Percentiles rank a stretch among this genome's conserved stretches.
phyloP scores from a whole-genome alignment of 78 protist genomes.

The Monosiga brevicollis region DNA sequence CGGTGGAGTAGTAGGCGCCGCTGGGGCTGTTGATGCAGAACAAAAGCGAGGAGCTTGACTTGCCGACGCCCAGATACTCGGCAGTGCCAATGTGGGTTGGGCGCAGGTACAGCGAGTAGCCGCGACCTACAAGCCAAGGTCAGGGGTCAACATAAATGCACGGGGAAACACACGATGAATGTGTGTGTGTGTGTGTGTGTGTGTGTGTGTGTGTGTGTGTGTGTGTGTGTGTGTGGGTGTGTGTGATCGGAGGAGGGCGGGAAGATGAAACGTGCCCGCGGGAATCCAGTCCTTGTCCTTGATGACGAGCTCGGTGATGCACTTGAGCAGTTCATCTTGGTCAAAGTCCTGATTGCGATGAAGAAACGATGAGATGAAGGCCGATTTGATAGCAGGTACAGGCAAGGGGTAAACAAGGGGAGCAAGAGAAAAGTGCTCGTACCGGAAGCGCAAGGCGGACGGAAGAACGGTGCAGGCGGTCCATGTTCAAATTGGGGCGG shows the following conservation, averaged over 20 bases:
- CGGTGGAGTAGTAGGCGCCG: slow-evolving; percentile 93
- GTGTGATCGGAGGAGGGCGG: not conserved
- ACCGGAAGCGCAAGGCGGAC: slow-evolving; percentile 80
- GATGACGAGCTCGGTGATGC: not conserved
- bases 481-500: slow-evolving; percentile 89
- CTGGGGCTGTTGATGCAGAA: slow-evolving; percentile 76
- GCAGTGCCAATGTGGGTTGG: slow-evolving; percentile 89
- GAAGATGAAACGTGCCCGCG: not conserved
- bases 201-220: not conserved
- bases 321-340: not conserved
- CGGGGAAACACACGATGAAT: not conserved
- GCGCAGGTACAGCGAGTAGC: slow-evolving; percentile 91
- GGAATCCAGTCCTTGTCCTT: not conserved
- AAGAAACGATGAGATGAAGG: not conserved
- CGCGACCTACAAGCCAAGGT: no score
- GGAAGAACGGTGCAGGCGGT: slow-evolving; percentile 62
- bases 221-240: not conserved
- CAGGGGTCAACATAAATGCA: no score
- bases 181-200: not conserved
- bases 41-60: slow-evolving; percentile 27
- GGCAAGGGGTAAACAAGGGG: not conserved
- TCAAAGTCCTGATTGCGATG: slow-evolving; percentile 2
- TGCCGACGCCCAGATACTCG: slow-evolving; percentile 67
- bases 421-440: not conserved
- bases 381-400: not conserved